phyloP scores from a whole-genome alignment of 306 rosid species.

The Inga leiocalycina region DNA sequence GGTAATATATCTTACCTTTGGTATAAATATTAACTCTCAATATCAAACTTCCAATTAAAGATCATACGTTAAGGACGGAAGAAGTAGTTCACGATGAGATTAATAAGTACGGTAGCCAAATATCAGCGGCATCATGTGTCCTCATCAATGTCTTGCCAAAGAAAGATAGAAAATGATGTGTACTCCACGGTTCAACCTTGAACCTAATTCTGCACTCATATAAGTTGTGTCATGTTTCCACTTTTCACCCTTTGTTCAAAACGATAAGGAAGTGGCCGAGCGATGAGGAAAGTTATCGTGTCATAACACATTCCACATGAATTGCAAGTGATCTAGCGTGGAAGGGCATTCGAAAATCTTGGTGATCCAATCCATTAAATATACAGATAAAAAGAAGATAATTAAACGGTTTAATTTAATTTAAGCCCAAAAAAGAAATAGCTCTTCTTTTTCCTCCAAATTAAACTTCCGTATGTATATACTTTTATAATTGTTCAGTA shows the following conservation, averaged over 20 bases:
- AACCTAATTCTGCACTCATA: background rate
- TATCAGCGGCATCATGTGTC: background rate
- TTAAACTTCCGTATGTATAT: background rate
- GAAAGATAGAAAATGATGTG: background rate
- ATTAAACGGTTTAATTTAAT: too few relatives aligned
- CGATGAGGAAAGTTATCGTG: background rate
- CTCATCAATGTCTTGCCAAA: background rate
- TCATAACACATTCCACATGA: background rate
- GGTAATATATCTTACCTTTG: too few relatives aligned
- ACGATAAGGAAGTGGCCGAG: background rate
- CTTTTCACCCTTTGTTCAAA: background rate
- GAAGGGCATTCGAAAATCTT: background rate
- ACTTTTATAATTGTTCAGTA: background rate
- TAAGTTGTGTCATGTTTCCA: background rate
- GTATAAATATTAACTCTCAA: too few relatives aligned
- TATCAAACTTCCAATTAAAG: too few relatives aligned
- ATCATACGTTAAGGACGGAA: too few relatives aligned
- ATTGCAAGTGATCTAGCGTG: background rate
- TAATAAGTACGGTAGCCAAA: background rate
- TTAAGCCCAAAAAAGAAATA: too few relatives aligned
- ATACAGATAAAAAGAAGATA: too few relatives aligned
- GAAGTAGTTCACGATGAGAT: background rate
- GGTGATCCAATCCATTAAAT: too few relatives aligned
- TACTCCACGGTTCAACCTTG: background rate
- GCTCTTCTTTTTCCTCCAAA: background rate